Conservation (phyloP, 2,329 filamentous ascomycete genomes). For the Metarhizium anisopliae region DNA sequence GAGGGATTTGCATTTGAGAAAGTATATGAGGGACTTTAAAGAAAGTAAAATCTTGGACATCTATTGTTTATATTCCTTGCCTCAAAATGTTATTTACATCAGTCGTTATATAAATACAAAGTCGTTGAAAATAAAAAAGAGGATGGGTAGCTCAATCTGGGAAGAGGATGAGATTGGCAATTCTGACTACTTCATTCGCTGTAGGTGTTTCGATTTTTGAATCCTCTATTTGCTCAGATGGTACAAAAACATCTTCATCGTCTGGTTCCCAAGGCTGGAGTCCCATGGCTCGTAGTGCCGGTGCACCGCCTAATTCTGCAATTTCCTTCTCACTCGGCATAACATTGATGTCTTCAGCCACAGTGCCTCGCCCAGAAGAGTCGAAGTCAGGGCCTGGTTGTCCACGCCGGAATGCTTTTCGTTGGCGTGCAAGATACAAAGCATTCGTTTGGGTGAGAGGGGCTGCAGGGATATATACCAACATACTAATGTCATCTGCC, state of each 20-base stretch:
- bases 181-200: conserved; percentile 34
- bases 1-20: not conserved
- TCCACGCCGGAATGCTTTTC: too few relatives aligned
- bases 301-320: too few relatives aligned
- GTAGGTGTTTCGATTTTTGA: not conserved
- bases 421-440: too few relatives aligned
- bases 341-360: too few relatives aligned
- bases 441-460: too few relatives aligned
- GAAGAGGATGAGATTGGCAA: conserved; percentile 49
- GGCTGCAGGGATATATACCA: too few relatives aligned
- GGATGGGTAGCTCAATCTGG: not conserved
- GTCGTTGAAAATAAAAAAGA: not conserved
- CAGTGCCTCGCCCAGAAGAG: too few relatives aligned
- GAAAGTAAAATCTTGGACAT: not conserved
- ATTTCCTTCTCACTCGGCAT: too few relatives aligned
- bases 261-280: conserved; percentile 33
- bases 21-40: not conserved
- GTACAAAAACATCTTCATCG: conserved; percentile 22
- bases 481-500: too few relatives aligned
- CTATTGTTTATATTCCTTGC: not conserved
- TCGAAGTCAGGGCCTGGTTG: too few relatives aligned
- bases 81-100: not conserved
- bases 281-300: conserved; percentile 15
- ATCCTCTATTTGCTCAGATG: conserved; percentile 22
- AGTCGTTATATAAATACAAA: not conserved